These are phyloP conservation scores for Xylaria palmicola DNA, from an alignment of 495 filamentous ascomycete species.

Conservation along the genomic window DNA sequence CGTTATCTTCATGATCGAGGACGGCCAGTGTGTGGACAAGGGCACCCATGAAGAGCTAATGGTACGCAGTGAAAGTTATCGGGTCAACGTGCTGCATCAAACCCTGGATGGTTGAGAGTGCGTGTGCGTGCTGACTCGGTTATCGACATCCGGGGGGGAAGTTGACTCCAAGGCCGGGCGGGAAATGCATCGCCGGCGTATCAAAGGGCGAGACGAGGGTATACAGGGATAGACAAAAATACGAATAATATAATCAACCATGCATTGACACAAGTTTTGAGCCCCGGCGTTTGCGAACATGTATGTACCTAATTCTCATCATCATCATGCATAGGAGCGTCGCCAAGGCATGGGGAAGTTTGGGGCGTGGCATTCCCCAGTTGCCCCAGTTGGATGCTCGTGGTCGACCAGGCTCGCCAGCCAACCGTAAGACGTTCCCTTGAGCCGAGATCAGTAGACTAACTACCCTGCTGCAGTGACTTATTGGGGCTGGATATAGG, in stretches of 20 bases:
- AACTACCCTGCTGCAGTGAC: not conserved
- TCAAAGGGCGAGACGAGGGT: not conserved
- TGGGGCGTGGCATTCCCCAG: constrained; percentile 5
- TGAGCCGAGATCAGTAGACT: constrained; percentile 5
- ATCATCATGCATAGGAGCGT: no score
- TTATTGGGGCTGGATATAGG: not conserved
- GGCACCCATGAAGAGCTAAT: constrained; percentile 71
- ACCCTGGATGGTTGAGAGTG: constrained; percentile 27
- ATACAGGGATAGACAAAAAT: not conserved
- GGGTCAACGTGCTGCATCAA: constrained; percentile 52
- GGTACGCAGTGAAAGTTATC: constrained; percentile 56
- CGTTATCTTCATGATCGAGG: constrained; percentile 72
- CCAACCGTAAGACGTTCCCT: constrained; percentile 2
- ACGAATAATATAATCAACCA: constrained; percentile 9
- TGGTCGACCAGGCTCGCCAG: not conserved
- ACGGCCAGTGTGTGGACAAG: constrained; percentile 61
- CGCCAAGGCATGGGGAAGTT: no score
- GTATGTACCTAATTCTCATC: no score
- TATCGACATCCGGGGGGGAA: not conserved
- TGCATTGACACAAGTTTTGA: not conserved
- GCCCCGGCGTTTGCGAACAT: not conserved
- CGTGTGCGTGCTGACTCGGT: not conserved
- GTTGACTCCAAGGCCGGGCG: not conserved
- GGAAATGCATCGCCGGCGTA: not conserved
- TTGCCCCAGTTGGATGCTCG: constrained; percentile 9